Evolutionary conservation across 805 yeast species (phyloP), one percentile per base, ranked within the genome.

Genomic region (Jamesozyma spencerorum): DNA sequence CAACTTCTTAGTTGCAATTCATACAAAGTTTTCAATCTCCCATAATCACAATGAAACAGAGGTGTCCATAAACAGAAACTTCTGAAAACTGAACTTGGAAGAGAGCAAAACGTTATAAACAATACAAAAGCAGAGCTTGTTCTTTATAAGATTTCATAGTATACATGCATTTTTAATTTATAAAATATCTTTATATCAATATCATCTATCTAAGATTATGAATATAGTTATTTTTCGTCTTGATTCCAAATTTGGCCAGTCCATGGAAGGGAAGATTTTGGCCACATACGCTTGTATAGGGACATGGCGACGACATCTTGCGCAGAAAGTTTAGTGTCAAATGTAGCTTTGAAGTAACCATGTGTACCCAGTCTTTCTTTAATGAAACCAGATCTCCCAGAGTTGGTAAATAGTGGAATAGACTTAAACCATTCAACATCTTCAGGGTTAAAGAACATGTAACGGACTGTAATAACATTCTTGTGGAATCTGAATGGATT

Each of bases 351-450:
- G 75, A 82, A 88, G 69, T 90, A 86, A 47, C 99, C 99, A 60
- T 92, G 98, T 2, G 98, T 92, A 66, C 99, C 99, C 68, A 92
- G 71, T 58, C 88, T 77, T 61, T 90, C 97, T 64, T 85, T 90
- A 60, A 94, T 90, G 62, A 83, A 83, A 41, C 99, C 99, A 17
- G 87, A 72, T 62, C 97, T 79, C 38, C 98, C 99, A 53, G 80
- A 73, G 61, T 85, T 86, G 32, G 97, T 88, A 63, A 86, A 92
- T 45, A 92, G 67, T 33, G 97, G 97, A 50, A 92, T 82, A 4
- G 88, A 81, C 65, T 84, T 85, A 74, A 81, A 92, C 77, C 84
- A 84, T 49, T 75, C 75, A 49, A 94, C 83, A 59, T 92, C 99
- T 36, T 83, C 85, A 10, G 85, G 67, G 55, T 81, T 85, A 79